A percentile compares a stretch with the other conserved stretches of the same genome.
Evolutionary conservation across 129 eudicot species (phyloP).

Genomic region (sunflower (Helianthus annuus)): DNA sequence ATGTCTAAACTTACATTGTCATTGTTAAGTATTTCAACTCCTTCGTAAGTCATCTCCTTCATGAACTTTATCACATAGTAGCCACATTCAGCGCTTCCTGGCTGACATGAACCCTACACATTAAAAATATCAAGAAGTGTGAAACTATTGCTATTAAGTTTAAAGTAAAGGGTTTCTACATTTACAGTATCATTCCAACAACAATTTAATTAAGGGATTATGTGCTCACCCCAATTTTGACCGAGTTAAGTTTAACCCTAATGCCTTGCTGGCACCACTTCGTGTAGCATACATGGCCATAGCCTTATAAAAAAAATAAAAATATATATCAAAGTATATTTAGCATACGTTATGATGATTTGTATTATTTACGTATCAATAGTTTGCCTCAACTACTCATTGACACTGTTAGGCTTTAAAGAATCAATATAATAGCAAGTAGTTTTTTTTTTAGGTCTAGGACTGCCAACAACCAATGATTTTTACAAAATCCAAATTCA

Average conservation of each 20-base stretch:
- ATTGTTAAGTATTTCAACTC: background rate
- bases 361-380: background rate
- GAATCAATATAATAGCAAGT: constrained; percentile 2
- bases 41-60: background rate
- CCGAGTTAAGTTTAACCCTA: background rate
- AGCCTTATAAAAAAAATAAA: background rate
- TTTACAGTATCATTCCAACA: background rate
- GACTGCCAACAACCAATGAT: background rate
- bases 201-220: background rate
- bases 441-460: background rate
- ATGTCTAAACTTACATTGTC: no score
- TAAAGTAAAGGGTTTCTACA: no score
- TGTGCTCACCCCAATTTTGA: background rate
- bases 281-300: background rate
- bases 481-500: background rate
- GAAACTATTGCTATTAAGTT: background rate
- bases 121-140: background rate
- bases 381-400: background rate
- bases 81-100: background rate
- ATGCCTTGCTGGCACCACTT: background rate
- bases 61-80: no score
- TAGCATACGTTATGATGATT: no score
- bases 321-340: background rate
- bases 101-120: background rate
- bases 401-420: background rate